Evolutionary conservation across 805 yeast genomes (phyloP).

Genomic region (Wickerhamomyces subpelliculosus): DNA sequence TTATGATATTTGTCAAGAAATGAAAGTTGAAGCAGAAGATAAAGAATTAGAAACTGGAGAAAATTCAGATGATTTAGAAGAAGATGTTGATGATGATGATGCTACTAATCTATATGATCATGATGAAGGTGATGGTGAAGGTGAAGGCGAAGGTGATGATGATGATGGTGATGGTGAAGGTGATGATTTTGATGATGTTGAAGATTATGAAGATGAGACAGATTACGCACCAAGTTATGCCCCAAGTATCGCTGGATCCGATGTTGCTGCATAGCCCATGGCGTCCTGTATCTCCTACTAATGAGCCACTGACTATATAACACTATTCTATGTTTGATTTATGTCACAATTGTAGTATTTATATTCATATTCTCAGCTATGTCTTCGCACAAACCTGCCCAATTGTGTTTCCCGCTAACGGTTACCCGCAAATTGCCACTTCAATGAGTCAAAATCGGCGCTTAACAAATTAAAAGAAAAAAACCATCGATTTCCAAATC

Average conservation of each 20-base stretch:
- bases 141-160: constrained; percentile 21
- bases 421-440: too few species aligned
- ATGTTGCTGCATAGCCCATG: constrained; percentile 1
- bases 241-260: constrained; percentile 16
- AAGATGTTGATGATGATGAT: constrained; percentile 21
- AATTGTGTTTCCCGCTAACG: too few species aligned
- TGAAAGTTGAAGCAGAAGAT: constrained; percentile 78
- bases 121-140: constrained; percentile 9
- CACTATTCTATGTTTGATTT: too few species aligned
- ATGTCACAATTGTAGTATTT: too few species aligned
- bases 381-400: too few species aligned
- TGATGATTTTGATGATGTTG: constrained; percentile 22
- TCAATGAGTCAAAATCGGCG: too few species aligned
- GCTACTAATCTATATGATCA: constrained; percentile 22
- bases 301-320: background rate
- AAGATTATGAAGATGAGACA: constrained; percentile 25
- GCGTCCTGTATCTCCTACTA: constrained; percentile 1
- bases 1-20: constrained; percentile 87
- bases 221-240: constrained; percentile 20
- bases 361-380: too few species aligned
- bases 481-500: too few species aligned
- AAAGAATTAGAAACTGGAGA: constrained; percentile 21
- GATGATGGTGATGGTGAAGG: constrained; percentile 32
- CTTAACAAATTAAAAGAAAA: too few species aligned
- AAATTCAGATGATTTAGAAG: constrained; percentile 38